These are phyloP conservation scores for Yarrowia yakushimensis DNA, from an alignment of 805 yeast species.

Conservation along the genomic window DNA sequence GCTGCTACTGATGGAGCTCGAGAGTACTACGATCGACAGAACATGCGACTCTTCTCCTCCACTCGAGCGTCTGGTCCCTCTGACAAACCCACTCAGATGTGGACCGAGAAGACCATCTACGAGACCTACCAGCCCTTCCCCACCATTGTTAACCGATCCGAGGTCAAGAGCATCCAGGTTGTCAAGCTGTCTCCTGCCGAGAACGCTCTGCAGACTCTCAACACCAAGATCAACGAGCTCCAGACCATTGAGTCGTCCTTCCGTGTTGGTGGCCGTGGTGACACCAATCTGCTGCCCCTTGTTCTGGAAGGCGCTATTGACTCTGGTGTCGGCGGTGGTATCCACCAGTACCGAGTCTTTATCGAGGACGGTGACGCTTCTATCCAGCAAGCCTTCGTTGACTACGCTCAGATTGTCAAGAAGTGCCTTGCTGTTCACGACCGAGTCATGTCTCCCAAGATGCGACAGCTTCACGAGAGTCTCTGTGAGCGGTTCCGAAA, in stretches of 20 bases:
- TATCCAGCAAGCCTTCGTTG: constrained; percentile 51
- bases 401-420: constrained; percentile 60
- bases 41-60: constrained; percentile 64
- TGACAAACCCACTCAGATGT: constrained; percentile 64
- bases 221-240: constrained; percentile 67
- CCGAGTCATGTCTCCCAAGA: constrained; percentile 51
- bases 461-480: constrained; percentile 64
- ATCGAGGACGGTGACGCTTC: constrained; percentile 44
- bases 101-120: constrained; percentile 86
- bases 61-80: constrained; percentile 72
- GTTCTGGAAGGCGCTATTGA: constrained; percentile 68
- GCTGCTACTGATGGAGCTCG: constrained; percentile 51
- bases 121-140: constrained; percentile 78
- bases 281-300: constrained; percentile 31
- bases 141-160: constrained; percentile 80
- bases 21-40: constrained; percentile 70
- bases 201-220: constrained; percentile 68
- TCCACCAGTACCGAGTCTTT: constrained; percentile 74
- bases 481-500: constrained; percentile 59
- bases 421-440: constrained; percentile 69
- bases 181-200: constrained; percentile 75
- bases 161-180: constrained; percentile 49
- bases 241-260: constrained; percentile 28
- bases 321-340: constrained; percentile 91
- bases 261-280: constrained; percentile 6